Percentiles rank a stretch among this genome's conserved stretches.
Conservation (phyloP, 2,329 filamentous ascomycete species). For the Westerdykella sp. region DNA sequence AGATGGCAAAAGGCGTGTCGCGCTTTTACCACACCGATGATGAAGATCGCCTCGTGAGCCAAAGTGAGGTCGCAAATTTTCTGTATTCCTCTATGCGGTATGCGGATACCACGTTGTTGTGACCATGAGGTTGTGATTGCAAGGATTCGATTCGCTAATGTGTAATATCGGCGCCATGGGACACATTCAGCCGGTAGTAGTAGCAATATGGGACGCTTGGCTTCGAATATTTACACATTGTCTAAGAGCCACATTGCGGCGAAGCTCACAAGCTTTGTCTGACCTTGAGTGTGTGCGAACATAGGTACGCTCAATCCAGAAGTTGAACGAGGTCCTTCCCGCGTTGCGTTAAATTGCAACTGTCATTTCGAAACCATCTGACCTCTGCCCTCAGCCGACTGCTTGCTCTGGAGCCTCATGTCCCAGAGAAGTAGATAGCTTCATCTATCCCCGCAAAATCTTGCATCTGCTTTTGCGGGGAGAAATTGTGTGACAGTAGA, state of each 20-base stretch:
- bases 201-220: conserved; percentile 14
- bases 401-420: not conserved
- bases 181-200: conserved; percentile 20
- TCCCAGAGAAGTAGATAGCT: conserved; percentile 1
- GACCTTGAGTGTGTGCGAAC: conserved; percentile 8
- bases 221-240: conserved; percentile 7
- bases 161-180: conserved; percentile 8
- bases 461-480: conserved; percentile 16
- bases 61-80: not conserved
- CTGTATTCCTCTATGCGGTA: not conserved
- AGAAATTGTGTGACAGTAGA: conserved; percentile 9
- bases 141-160: conserved; percentile 1
- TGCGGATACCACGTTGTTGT: conserved; percentile 2
- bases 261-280: conserved; percentile 5
- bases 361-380: conserved; percentile 1
- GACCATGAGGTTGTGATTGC: not conserved
- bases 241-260: not conserved
- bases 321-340: no score
- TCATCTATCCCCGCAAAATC: conserved; percentile 5
- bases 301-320: no score
- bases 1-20: not conserved
- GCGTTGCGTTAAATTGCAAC: not conserved
- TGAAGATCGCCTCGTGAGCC: not conserved
- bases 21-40: not conserved
- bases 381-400: not conserved